These are phyloP conservation scores for Stagonosporopsis chrysanthemi DNA, from an alignment of 2,329 filamentous ascomycete species.

Conservation along the genomic window DNA sequence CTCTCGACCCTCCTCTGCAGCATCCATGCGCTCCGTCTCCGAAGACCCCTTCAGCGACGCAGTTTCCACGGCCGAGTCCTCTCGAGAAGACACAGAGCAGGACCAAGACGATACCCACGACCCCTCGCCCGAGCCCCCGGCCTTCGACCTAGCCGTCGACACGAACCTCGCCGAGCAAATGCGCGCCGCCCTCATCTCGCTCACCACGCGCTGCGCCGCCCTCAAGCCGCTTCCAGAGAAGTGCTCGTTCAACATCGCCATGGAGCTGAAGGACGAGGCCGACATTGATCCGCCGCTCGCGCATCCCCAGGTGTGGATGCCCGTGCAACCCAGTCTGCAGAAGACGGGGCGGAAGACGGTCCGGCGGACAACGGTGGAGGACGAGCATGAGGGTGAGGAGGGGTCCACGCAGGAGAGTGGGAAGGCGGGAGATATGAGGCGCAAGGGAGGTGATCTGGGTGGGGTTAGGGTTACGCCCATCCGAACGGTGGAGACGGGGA, in stretches of 20 bases:
- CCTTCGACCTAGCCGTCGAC: conserved; percentile 34
- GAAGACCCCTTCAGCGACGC: not conserved
- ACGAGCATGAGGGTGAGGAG: conserved; percentile 10
- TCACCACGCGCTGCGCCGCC: conserved; percentile 67
- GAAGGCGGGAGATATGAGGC: conserved; percentile 12
- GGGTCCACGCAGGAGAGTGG: conserved; percentile 27
- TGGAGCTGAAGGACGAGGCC: conserved; percentile 72
- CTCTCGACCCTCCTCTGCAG: conserved; percentile 9
- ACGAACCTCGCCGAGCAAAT: conserved; percentile 75
- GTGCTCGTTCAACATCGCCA: conserved; percentile 78
- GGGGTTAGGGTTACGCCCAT: conserved; percentile 67
- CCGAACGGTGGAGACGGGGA: conserved; percentile 68
- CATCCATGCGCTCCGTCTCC: conserved; percentile 2
- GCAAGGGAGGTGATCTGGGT: conserved; percentile 52
- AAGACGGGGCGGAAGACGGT: conserved; percentile 36
- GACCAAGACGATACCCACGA: conserved; percentile 11
- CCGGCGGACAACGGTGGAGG: not conserved
- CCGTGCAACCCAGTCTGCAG: conserved; percentile 60
- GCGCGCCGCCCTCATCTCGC: conserved; percentile 68
- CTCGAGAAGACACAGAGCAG: too few relatives aligned
- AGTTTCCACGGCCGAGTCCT: not conserved
- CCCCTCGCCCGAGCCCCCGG: conserved; percentile 20
- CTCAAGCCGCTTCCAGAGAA: conserved; percentile 66
- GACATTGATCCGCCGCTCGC: conserved; percentile 56
- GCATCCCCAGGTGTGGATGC: conserved; percentile 67